Base-by-base conservation (phyloP, 2,329 filamentous ascomycete species). In the Verticillium isaacii region DNA sequence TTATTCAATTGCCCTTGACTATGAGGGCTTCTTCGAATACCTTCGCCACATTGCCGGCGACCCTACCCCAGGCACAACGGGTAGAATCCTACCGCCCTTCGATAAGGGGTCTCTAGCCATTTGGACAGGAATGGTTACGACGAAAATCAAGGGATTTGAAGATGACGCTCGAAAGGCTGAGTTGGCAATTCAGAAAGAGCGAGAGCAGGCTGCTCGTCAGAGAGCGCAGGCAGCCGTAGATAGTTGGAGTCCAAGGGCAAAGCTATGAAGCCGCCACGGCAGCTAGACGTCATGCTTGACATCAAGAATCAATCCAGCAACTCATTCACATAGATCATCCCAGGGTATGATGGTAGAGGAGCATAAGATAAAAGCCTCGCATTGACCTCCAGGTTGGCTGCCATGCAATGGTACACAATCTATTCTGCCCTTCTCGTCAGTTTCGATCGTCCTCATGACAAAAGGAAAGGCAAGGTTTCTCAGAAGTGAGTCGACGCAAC, bases 41-140 rank as follows among this genome's bases (percentile, higher is more conserved):
- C 66, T 82, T 15, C 70, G 77, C 0, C 61, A 63, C 5, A 68
- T 81, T 32, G 78, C 79, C 0, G 78, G 79, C 0, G 73, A 79
- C 7, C 78, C 80, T 2, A 68, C 66, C 0, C 66, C 70, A 5
- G 75, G 73, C 0, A 72, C 72, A 3, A 73, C 72, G 0, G 79
- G 78, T 0, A 72, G 78, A 7, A 67, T 67, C 12, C 64, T 82
- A 34, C 78, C 78, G 1, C 70, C 68, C 2, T 82, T 80, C 59
- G 74, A 80, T 14, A 70, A 71, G 32, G 71, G 71, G 25, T 79
- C 77, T 76, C 60, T 72, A 2, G 69, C 72, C 2, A 45, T 70
- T 5, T 74, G 73, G 72, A 66, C 66, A 32, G 66, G 67, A 0
- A 74, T 74, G 71, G 65, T 70, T 3, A 63, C 59, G 1, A 60